phyloP scores from a whole-genome alignment of 495 filamentous ascomycete genomes.

The Cetradonia linearis region DNA sequence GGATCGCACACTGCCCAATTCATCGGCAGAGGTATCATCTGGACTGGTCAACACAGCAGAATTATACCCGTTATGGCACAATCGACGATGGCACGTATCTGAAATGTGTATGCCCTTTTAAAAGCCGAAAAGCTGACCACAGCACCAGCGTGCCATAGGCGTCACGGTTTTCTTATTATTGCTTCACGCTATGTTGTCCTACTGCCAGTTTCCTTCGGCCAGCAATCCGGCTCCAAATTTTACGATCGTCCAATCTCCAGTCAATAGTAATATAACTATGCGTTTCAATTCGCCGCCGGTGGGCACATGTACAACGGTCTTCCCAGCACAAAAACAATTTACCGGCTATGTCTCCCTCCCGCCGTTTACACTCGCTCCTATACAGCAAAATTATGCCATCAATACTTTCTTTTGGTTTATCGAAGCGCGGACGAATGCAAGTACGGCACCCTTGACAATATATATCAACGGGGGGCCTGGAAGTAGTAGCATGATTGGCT shows the following conservation, averaged over 20 bases:
- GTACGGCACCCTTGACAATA: constrained; percentile 51
- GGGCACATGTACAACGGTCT: constrained; percentile 46
- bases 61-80: background rate
- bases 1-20: background rate
- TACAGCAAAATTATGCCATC: constrained; percentile 49
- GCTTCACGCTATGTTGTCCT: background rate
- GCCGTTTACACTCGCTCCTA: constrained; percentile 35
- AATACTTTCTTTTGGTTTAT: constrained; percentile 79
- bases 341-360: constrained; percentile 40
- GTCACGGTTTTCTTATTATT: constrained; percentile 4
- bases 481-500: constrained; percentile 49
- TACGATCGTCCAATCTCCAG: constrained; percentile 44
- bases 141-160: background rate
- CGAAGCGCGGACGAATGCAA: constrained; percentile 48
- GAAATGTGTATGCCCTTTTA: background rate
- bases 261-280: constrained; percentile 49
- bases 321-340: constrained; percentile 45
- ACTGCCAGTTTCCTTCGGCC: constrained; percentile 19
- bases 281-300: constrained; percentile 46
- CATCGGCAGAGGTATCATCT: background rate
- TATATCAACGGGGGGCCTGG: constrained; percentile 49
- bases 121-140: constrained; percentile 1
- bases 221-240: constrained; percentile 8
- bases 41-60: background rate
- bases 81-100: background rate